Evolutionary conservation across 345 rosid species (phyloP).

Genomic region (Geranium brycei): DNA sequence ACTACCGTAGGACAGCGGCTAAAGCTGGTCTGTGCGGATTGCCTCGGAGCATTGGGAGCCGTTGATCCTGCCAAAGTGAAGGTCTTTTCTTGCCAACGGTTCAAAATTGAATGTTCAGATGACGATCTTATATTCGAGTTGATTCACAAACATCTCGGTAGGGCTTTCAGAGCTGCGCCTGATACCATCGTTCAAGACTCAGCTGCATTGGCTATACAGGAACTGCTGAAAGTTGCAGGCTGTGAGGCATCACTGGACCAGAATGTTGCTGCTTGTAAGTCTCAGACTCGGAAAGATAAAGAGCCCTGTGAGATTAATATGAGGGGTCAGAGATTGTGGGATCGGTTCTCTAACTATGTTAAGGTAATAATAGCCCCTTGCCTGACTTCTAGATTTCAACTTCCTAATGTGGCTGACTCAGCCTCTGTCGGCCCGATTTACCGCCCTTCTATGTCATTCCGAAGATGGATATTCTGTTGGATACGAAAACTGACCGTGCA

Average conservation of each 20-base stretch:
- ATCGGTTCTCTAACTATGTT: conserved; percentile 77
- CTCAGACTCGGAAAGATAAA: conserved; percentile 24
- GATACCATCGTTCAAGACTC: conserved; percentile 88
- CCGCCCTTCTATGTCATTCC: conserved; percentile 82
- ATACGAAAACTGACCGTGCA: conserved; percentile 69
- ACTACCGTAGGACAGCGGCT: conserved; percentile 78
- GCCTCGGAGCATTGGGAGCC: conserved; percentile 93
- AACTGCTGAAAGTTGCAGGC: conserved; percentile 88
- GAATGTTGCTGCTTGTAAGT: conserved; percentile 34
- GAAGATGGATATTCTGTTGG: conserved; percentile 90
- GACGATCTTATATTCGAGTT: conserved; percentile 97
- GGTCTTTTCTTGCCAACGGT: conserved; percentile 56
- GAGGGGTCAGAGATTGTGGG: conserved; percentile 92
- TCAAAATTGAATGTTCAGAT: conserved; percentile 93
- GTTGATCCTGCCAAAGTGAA: conserved; percentile 95
- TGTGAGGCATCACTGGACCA: conserved; percentile 89
- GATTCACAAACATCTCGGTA: conserved; percentile 77
- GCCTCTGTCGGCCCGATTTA: conserved; percentile 66
- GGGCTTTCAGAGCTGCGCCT: conserved; percentile 98
- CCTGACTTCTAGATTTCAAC: conserved; percentile 90
- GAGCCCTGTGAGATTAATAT: conserved; percentile 29
- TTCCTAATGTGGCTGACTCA: conserved; percentile 67
- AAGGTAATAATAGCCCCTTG: conserved; percentile 96
- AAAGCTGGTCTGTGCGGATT: conserved; percentile 83
- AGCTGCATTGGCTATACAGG: conserved; percentile 97